These are phyloP conservation scores for Luffa aegyptiaca DNA, from an alignment of 306 rosid genomes.

Conservation along the genomic window DNA sequence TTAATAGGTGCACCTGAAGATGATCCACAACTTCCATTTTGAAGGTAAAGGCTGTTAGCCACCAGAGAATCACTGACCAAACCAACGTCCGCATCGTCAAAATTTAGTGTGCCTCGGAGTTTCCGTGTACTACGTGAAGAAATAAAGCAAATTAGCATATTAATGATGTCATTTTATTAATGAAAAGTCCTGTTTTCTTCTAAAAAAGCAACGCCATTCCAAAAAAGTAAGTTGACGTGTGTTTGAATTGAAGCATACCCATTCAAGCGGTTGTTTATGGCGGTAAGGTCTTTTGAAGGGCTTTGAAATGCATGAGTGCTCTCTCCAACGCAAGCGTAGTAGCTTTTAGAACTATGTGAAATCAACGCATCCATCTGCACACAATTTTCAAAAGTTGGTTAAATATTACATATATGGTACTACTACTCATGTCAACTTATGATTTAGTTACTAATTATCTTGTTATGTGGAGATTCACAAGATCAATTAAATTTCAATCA, in stretches of 20 bases:
- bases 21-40: slow-evolving; percentile 72
- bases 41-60: slow-evolving; percentile 85
- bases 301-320: slow-evolving; percentile 99
- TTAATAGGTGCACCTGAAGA: slow-evolving; percentile 69
- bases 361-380: slow-evolving; percentile 93
- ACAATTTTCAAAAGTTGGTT: neutral
- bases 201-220: neutral
- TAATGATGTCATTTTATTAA: neutral
- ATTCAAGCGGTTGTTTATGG: slow-evolving; percentile 89
- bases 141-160: neutral
- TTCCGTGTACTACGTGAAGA: slow-evolving; percentile 50
- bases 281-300: slow-evolving; percentile 93
- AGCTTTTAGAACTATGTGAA: slow-evolving; percentile 92
- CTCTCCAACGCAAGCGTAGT: slow-evolving; percentile 97
- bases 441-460: neutral
- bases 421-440: neutral
- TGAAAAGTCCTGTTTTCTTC: neutral
- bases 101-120: slow-evolving; percentile 70
- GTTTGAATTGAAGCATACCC: slow-evolving; percentile 33
- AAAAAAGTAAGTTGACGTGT: neutral
- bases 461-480: neutral
- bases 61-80: slow-evolving; percentile 92
- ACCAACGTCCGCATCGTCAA: slow-evolving; percentile 71
- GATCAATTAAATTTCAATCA: neutral
- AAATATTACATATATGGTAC: neutral